Conservation (phyloP, 2,329 filamentous ascomycete species). For the Colletotrichum sp. region DNA sequence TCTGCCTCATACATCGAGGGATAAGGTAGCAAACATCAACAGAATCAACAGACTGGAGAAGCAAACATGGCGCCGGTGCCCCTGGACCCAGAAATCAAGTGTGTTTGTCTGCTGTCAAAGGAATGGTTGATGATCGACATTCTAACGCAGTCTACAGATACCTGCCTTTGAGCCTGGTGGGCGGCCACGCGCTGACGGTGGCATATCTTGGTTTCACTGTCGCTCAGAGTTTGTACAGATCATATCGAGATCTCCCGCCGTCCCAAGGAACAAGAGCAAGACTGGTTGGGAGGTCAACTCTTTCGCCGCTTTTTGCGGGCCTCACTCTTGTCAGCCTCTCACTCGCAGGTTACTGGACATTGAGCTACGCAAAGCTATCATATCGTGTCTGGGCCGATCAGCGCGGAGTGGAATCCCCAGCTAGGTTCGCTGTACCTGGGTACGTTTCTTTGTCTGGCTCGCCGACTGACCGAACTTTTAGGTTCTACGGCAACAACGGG, state of each 20-base stretch:
- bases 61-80: conserved; percentile 28
- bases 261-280: conserved; percentile 39
- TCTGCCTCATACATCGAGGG: neutral
- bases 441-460: neutral
- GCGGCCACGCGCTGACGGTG: conserved; percentile 23
- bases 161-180: conserved; percentile 18
- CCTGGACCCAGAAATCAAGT: conserved; percentile 26
- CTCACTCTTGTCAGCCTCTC: conserved; percentile 51
- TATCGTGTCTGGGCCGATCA: conserved; percentile 55
- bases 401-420: conserved; percentile 40
- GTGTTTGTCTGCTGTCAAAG: neutral
- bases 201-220: conserved; percentile 24
- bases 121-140: neutral
- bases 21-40: neutral
- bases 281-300: conserved; percentile 27
- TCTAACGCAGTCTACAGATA: conserved; percentile 21
- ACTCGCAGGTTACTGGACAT: conserved; percentile 46
- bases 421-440: conserved; percentile 31
- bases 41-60: neutral
- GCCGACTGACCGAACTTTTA: conserved; percentile 3
- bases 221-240: conserved; percentile 26
- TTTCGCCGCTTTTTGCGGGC: conserved; percentile 42
- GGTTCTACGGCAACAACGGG: conserved; percentile 35
- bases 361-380: conserved; percentile 47
- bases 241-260: conserved; percentile 32